phyloP scores from a whole-genome alignment of 768 basidiomycete species.

The Xerocomus potaroensis region DNA sequence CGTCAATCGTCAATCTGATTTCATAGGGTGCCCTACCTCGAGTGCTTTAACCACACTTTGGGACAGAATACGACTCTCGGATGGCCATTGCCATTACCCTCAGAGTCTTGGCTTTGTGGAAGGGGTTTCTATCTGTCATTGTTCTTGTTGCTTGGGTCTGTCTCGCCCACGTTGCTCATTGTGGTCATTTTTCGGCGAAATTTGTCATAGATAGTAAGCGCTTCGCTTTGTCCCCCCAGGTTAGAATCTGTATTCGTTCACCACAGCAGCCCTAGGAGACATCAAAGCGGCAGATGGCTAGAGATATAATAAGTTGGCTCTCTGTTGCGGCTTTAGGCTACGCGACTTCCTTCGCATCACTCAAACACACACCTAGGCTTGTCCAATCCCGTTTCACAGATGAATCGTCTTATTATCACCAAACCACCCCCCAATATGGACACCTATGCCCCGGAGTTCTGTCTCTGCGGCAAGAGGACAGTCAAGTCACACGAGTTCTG shows the following conservation, averaged over 20 bases:
- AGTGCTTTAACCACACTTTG: no score
- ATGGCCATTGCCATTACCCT: no score
- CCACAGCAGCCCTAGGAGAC: constrained; percentile 2
- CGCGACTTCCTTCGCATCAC: not conserved
- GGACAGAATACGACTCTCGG: no score
- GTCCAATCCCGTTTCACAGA: not conserved
- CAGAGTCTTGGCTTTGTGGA: no score
- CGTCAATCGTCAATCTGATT: no score
- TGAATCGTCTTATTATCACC: constrained; percentile 1
- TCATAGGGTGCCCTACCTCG: no score
- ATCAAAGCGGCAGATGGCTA: constrained; percentile 5
- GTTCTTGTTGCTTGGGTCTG: constrained; percentile 1
- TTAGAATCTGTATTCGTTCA: not conserved
- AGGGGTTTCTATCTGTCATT: not conserved
- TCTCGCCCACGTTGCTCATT: no score
- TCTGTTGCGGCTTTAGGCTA: not conserved
- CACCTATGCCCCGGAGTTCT: constrained; percentile 12
- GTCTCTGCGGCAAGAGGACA: constrained; percentile 26
- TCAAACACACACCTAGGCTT: not conserved
- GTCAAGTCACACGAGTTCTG: constrained; percentile 24
- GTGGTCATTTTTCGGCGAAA: no score
- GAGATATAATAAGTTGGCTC: constrained; percentile 11
- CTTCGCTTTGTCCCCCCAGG: constrained; percentile 10
- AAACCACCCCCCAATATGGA: constrained; percentile 9
- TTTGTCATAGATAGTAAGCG: not conserved